Evolutionary conservation across 169 alveolate genomes (phyloP), one percentile per base, ranked within the genome.

Genomic region (Eimeria maxima): DNA sequence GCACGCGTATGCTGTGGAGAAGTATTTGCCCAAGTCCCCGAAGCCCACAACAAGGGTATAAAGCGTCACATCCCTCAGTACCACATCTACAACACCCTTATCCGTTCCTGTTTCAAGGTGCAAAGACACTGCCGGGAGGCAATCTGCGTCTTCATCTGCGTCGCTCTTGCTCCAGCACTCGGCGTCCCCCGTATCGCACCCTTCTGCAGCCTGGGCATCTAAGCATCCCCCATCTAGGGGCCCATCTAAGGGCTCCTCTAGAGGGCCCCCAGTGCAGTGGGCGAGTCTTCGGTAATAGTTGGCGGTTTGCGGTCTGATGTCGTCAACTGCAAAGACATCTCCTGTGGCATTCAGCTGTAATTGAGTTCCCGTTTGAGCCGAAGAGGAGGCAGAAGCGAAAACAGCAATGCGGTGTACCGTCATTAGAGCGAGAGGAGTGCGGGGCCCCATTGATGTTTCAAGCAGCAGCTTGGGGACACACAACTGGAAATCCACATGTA

Each of bases 11-110:
- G 95, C 90, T 8, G 83, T 63, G 7, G 91, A 60, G 81, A 74
- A 63, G 74, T 60, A 95, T 45, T 76, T 27, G 45, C 86, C 90
- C 24, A 97, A 74, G 95, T 97, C 98, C 93, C 95, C 84, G 42
- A 95, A 88, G 38, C 67, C 93, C n/a, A 96, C 96, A 60, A 95
- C 90, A 45, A 97, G 83, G 45, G 97, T 50, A 45, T 97, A 96
- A n/a, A 97, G 96, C 14, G 94, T 97, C 8, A 96, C 96, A 86
- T 96, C 96, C 14, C 95, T 81, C 27, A 97, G 96, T 74, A 74
- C 90, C 38, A 96, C 83, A 8, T 96, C 97, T 24, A 97, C 67
- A 55, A 38, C 60, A 10, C 76, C 86, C 47, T 53, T 73, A 18
- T 78, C 87, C 4, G 33, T 38, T 7, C 84, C 87, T 2, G 96